These are phyloP conservation scores for Xylaria castorea DNA, from an alignment of 495 filamentous ascomycete species.

Conservation along the genomic window DNA sequence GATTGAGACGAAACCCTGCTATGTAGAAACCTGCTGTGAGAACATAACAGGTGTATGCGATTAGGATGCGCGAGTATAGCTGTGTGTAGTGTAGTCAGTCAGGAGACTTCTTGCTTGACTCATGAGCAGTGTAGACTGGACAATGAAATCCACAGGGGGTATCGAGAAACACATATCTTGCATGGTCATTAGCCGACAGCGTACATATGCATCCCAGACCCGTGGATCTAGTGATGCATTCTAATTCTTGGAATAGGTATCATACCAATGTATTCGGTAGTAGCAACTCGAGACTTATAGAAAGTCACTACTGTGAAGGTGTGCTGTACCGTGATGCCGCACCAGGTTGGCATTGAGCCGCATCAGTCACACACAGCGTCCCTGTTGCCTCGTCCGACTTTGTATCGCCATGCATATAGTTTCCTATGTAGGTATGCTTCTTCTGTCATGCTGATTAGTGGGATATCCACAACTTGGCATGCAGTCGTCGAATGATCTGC, in stretches of 20 bases:
- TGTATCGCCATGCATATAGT: neutral
- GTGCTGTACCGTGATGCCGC: slow-evolving; percentile 1
- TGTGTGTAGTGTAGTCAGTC: neutral
- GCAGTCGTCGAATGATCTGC: slow-evolving; percentile 25
- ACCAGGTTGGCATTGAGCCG: slow-evolving; percentile 9
- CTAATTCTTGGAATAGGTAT: neutral
- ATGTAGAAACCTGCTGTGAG: neutral
- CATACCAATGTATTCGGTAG: neutral
- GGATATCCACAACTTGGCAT: slow-evolving; percentile 13
- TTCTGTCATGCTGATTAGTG: neutral
- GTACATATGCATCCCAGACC: neutral
- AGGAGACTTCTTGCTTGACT: neutral
- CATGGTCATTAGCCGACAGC: slow-evolving; percentile 1
- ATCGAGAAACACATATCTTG: neutral
- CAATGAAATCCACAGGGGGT: neutral
- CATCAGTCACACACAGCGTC: slow-evolving; percentile 6
- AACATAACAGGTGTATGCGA: neutral
- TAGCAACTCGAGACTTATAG: neutral
- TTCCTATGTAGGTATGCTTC: neutral
- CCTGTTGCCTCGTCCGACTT: slow-evolving; percentile 8
- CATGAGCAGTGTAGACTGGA: neutral
- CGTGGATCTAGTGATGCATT: slow-evolving; percentile 1
- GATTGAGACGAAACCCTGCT: neutral
- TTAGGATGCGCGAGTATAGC: neutral
- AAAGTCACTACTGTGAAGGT: neutral